phyloP scores from a whole-genome alignment of 257 asterid species.

The Solanum clarkiae region DNA sequence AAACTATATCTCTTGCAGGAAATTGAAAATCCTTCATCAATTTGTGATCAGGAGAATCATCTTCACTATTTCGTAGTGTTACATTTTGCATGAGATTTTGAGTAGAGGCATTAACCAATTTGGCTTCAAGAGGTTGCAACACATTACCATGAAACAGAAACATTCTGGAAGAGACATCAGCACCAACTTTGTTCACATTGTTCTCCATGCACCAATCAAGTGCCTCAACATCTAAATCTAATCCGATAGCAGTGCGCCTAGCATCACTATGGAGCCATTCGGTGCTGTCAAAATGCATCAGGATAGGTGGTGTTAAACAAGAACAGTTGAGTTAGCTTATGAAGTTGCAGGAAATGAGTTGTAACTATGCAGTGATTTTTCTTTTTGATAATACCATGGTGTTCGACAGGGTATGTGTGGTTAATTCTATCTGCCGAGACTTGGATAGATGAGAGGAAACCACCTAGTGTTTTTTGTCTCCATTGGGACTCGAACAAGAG shows the following conservation, averaged over 20 bases:
- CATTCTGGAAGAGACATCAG: conserved; percentile 53
- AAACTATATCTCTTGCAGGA: conserved; percentile 82
- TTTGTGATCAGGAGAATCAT: conserved; percentile 13
- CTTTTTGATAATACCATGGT: not conserved
- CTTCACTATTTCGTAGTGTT: conserved; percentile 25
- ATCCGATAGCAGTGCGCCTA: conserved; percentile 85
- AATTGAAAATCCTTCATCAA: conserved; percentile 39
- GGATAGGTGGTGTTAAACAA: conserved; percentile 1
- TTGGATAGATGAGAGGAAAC: not conserved
- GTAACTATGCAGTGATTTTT: not conserved
- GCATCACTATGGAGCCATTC: conserved; percentile 88
- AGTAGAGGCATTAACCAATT: conserved; percentile 35
- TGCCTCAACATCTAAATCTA: conserved; percentile 86
- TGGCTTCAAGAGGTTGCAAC: conserved; percentile 65
- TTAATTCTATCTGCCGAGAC: not conserved
- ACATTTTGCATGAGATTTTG: conserved; percentile 18
- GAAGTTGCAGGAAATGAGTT: not conserved
- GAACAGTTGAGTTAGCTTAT: not conserved
- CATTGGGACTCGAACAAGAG: not conserved
- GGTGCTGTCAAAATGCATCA: conserved; percentile 37
- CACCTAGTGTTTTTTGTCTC: not conserved
- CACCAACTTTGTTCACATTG: conserved; percentile 68
- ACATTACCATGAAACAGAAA: conserved; percentile 85
- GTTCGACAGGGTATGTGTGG: not conserved
- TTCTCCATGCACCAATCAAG: conserved; percentile 78